Conservation (phyloP, 2,329 filamentous ascomycete species). For the Botryotinia calthae region DNA sequence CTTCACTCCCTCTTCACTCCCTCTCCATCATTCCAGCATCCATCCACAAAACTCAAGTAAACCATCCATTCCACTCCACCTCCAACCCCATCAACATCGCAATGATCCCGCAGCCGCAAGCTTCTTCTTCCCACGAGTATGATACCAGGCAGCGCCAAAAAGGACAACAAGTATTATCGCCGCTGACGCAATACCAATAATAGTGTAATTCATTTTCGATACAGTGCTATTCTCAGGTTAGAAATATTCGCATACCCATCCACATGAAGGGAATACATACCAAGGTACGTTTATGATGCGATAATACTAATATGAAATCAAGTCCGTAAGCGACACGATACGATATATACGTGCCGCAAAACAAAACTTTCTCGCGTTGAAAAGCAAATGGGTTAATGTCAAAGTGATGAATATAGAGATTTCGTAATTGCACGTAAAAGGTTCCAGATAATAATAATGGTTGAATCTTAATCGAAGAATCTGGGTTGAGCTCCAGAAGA, state of each 20-base stretch:
- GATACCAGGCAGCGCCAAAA: not conserved
- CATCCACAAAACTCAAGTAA: not conserved
- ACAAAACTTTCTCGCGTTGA: fast-evolving
- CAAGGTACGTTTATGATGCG: not conserved
- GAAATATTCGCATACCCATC: not conserved
- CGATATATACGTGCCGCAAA: not conserved
- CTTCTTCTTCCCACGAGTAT: not conserved
- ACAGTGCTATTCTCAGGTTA: not conserved
- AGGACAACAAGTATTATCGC: not conserved
- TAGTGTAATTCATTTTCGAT: not conserved
- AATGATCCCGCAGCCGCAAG: not conserved
- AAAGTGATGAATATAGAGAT: not conserved
- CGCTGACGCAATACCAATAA: not conserved
- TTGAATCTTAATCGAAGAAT: not conserved
- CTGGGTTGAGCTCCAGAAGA: not conserved
- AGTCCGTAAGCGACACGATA: not conserved
- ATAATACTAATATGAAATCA: not conserved
- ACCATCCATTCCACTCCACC: not conserved
- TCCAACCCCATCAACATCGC: not conserved
- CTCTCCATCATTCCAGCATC: not conserved
- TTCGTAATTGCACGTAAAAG: not conserved
- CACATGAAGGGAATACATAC: not conserved
- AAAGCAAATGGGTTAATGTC: not conserved
- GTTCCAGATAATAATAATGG: not conserved
- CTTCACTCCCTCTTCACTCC: not conserved